These are phyloP conservation scores for Tulasnella sp. DNA, from an alignment of 768 basidiomycete species.

Conservation along the genomic window DNA sequence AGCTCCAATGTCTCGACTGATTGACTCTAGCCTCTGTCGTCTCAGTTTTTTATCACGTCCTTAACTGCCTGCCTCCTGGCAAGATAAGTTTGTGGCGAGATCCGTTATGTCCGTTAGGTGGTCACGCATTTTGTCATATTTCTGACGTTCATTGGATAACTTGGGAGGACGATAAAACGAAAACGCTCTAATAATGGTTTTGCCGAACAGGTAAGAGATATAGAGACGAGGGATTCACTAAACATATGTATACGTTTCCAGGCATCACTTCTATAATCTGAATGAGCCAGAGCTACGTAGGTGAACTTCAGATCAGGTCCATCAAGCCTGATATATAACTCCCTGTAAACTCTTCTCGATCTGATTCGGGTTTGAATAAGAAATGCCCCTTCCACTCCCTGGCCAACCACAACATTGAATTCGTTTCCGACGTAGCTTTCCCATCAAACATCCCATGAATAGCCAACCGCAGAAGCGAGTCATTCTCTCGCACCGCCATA, in stretches of 20 bases:
- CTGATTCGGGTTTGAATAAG: neutral
- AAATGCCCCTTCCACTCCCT: neutral
- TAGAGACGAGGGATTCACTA: neutral
- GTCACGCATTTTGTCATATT: too few relatives aligned
- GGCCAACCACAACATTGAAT: neutral
- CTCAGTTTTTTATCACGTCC: too few relatives aligned
- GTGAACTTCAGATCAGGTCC: neutral
- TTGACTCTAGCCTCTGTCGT: too few relatives aligned
- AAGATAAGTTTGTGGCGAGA: too few relatives aligned
- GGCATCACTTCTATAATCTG: neutral
- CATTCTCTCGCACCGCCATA: neutral
- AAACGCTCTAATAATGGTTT: too few relatives aligned
- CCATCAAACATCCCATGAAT: neutral
- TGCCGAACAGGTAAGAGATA: neutral
- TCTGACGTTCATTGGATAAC: too few relatives aligned
- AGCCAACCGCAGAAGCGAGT: neutral
- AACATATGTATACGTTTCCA: too few relatives aligned
- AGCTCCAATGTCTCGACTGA: too few relatives aligned
- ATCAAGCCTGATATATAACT: neutral
- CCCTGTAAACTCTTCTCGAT: neutral
- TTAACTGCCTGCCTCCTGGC: too few relatives aligned
- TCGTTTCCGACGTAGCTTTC: neutral
- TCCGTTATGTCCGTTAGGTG: too few relatives aligned
- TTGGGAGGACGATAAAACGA: too few relatives aligned
- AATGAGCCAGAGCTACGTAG: neutral